Percentiles rank a stretch among this genome's conserved stretches.
Evolutionary conservation across 2,329 filamentous ascomycete genomes (phyloP).

Genomic region (Xylariaceae sp.): DNA sequence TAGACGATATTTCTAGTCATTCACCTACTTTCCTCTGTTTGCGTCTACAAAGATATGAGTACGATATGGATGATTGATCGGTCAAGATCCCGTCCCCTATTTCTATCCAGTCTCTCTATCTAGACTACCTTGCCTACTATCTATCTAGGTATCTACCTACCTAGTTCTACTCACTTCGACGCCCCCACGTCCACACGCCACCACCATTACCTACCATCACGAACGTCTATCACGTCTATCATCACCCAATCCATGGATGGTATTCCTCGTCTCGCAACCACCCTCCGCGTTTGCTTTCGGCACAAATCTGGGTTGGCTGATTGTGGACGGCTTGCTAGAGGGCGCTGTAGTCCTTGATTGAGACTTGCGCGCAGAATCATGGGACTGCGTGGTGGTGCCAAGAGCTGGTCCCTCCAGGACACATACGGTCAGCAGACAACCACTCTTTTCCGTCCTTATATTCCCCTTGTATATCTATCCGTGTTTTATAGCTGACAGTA

Average conservation of each 20-base stretch:
- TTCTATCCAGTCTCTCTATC: neutral
- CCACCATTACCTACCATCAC: neutral
- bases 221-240: neutral
- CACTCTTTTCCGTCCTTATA: conserved; percentile 7
- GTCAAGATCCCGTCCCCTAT: neutral
- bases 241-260: conserved; percentile 12
- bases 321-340: neutral
- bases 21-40: neutral
- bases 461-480: neutral
- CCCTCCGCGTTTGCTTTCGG: conserved; percentile 1
- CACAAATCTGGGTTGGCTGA: neutral
- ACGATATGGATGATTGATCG: neutral
- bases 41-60: neutral
- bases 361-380: conserved; percentile 12
- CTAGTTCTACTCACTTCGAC: neutral
- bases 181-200: neutral
- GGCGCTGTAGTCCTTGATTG: neutral
- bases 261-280: neutral
- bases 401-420: conserved; percentile 32
- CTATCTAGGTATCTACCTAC: too few relatives aligned
- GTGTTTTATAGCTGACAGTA: conserved; percentile 5
- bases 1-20: too few relatives aligned
- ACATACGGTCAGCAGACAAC: conserved; percentile 30
- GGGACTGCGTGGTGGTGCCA: conserved; percentile 24
- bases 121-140: neutral